phyloP scores from a whole-genome alignment of 2,329 filamentous ascomycete genomes.

The Blastomyces parvus region DNA sequence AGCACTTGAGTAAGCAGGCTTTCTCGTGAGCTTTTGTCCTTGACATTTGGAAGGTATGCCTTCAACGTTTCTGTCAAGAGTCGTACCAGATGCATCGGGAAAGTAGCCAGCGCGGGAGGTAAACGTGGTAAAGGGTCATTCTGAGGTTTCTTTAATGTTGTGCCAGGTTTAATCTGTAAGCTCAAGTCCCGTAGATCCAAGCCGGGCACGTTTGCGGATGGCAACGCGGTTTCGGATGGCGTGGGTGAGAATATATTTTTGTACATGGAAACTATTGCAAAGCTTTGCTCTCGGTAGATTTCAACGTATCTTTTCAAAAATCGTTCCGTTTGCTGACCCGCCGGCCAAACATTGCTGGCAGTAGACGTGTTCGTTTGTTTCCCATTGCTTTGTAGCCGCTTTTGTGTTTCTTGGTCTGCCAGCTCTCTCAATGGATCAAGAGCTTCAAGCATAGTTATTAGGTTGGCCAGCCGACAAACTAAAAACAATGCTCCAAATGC shows the following conservation, averaged over 20 bases:
- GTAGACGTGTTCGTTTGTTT: constrained; percentile 17
- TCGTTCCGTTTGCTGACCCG: constrained; percentile 84
- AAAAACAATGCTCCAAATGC: constrained; percentile 76
- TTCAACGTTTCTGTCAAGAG: constrained; percentile 69
- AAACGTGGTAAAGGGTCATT: constrained; percentile 41
- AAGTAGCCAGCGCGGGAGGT: constrained; percentile 70
- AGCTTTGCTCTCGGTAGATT: constrained; percentile 95
- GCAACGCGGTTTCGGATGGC: constrained; percentile 28
- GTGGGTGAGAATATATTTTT: constrained; percentile 72
- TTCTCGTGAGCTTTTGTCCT: constrained; percentile 69
- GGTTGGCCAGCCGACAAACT: constrained; percentile 70
- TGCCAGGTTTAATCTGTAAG: constrained; percentile 19
- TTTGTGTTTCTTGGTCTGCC: constrained; percentile 69
- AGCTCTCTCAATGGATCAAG: constrained; percentile 77
- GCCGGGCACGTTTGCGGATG: constrained; percentile 21
- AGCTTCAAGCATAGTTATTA: constrained; percentile 70
- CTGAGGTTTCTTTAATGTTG: constrained; percentile 19
- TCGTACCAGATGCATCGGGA: constrained; percentile 72
- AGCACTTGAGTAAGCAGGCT: constrained; percentile 85
- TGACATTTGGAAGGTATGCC: constrained; percentile 69
- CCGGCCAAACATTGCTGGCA: constrained; percentile 25
- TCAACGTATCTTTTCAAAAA: constrained; percentile 95
- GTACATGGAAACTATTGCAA: constrained; percentile 90
- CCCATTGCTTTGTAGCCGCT: constrained; percentile 28
- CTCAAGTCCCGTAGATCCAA: constrained; percentile 19